Base-by-base conservation (phyloP, 2,329 filamentous ascomycete genomes). In the Dothiorella sarmentorum region DNA sequence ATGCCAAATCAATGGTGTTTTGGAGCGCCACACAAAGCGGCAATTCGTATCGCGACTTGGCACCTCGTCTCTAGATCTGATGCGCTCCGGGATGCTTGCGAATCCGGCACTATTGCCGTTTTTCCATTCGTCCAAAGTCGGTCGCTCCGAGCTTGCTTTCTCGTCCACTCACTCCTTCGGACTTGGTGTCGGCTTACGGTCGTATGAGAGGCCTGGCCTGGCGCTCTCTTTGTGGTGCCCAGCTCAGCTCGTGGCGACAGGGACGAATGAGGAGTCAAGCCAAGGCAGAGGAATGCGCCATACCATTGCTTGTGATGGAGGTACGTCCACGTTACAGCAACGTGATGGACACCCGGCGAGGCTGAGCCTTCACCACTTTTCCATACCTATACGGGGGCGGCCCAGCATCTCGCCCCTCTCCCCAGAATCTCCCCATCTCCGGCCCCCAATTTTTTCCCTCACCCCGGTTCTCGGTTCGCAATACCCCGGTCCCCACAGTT, bases 1-100 rank as follows among this genome's bases (percentile, higher is more conserved):
- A 53, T 53, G 22, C 49, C 33, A n/a, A 31, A n/a, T 35, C 33
- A 22, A 20, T 53, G 49, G 49, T 53, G 49, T 53, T 53, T 53
- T 29, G 6, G 15, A 20, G 49, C 49, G 49, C 49, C 49, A 40
- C 49, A 40, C 33, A 27, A 15, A 35, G 31, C 45, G 45, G 45
- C 31, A n/a, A 51, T n/a, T 51, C 45, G 45, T 51, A 20, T 51
- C 31, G 20, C 31, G 20, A 6, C 45, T 47, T 33, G 44, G 44
- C 44, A 43, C 7, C 11, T 7, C 40, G 15, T 11, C 22, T 13
- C 40, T n/a, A 6, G 40, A 20, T 7, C 18, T 53, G 49, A 53
- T 53, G 49, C 49, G 15, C 33, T 20, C 49, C 31, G 35, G 49
- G 49, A 53, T 53, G 20, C 31, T 27, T 37, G 45, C 45, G 18